Percentiles rank a stretch among this genome's conserved stretches.
Evolutionary conservation across 345 rosid genomes (phyloP).

Genomic region (Arabis hirsuta): DNA sequence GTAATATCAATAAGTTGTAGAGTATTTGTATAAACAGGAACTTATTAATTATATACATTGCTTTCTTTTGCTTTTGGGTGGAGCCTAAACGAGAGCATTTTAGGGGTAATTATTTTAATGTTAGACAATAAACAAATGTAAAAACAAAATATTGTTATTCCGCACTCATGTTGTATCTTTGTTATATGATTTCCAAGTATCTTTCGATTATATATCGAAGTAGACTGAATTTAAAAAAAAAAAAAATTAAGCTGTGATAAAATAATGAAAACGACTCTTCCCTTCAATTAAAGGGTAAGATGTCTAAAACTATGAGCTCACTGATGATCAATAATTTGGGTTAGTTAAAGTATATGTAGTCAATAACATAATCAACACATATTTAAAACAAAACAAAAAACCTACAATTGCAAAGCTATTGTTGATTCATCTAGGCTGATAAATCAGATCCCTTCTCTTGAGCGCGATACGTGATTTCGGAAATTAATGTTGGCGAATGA

Average conservation of each 20-base stretch:
- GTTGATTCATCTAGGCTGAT: neutral
- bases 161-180: slow-evolving; percentile 31
- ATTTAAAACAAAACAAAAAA: too few relatives aligned
- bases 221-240: neutral
- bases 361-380: slow-evolving; percentile 7
- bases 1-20: neutral
- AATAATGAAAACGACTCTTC: slow-evolving; percentile 30
- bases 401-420: too few relatives aligned
- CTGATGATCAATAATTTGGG: slow-evolving; percentile 12
- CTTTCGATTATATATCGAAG: slow-evolving; percentile 1
- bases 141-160: slow-evolving; percentile 21
- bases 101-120: slow-evolving; percentile 24
- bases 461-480: neutral
- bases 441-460: neutral
- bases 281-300: slow-evolving; percentile 21
- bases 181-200: slow-evolving; percentile 16
- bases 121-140: slow-evolving; percentile 23
- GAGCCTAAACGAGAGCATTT: slow-evolving; percentile 37
- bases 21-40: neutral
- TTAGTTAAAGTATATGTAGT: slow-evolving; percentile 10
- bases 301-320: slow-evolving; percentile 13
- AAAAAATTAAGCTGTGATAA: slow-evolving; percentile 3
- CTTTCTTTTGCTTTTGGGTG: slow-evolving; percentile 32
- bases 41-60: neutral
- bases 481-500: neutral